Base-by-base conservation (phyloP, 768 basidiomycete genomes). In the Lepiota brunneoincarnata region DNA sequence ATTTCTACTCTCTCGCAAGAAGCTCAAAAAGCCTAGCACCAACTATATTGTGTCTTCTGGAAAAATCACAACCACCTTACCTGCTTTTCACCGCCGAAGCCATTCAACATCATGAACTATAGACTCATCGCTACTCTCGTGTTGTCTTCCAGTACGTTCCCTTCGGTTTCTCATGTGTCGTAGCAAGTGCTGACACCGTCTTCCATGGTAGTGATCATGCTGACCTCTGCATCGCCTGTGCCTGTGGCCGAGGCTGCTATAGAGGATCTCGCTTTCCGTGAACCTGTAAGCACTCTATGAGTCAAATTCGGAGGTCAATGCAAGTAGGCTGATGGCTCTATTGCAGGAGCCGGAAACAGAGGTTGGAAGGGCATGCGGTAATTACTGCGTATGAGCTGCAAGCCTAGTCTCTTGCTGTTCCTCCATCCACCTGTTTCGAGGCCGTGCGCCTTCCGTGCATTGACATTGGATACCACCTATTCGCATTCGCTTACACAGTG, bases 141-240 rank as follows among this genome's bases (percentile, higher is more conserved):
- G 24, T 10, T 54, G 12, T 54, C 52, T 20, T 46, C 44, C n/a
- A 45, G 52, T 54, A 46, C 17, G 52, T 47, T 35, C 7, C 10
- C 6, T 45, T 34, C 41, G 9, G 10, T 23, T n/a, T 2, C 17
- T 15, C 46, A 48, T 12, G 15, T 7, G 23, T 14, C 20, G n/a
- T n/a, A 6, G 23, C 17, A 1, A 2, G 10, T 18, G 4, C 52
- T 46, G n/a, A 54, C 4, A 12, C 7, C 17, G 46, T 18, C 12
- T 10, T 10, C 11, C 31, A 31, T 31, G 31, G 3, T 18, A 54
- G 52, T 54, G 37, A 24, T 12, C 17, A 18, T 46, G 21, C 24
- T 46, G 14, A 37, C 39, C 3, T 23, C 43, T 7, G 52, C 52
- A 24, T 45, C 44, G 28, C 52, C 52, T 4, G 42, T 54, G 6